Evolutionary conservation across 331 rosid genomes (phyloP), one percentile per base, ranked within the genome.

Genomic region (Erythrophleum ivorense): DNA sequence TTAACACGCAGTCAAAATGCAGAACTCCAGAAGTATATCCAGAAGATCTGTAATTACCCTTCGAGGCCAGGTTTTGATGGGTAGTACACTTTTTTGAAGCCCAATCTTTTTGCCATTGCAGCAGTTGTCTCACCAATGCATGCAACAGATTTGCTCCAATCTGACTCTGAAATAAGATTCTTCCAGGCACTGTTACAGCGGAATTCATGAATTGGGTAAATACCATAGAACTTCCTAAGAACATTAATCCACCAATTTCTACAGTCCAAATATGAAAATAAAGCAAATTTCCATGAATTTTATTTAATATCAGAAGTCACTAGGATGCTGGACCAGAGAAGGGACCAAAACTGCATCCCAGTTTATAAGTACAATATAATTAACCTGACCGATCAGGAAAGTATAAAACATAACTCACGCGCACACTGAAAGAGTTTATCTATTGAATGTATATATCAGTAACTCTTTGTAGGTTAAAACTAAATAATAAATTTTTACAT

Each of bases 41-140:
- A 15, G 24, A 75, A 31, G 55, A 78, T 54, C 78, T 73, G 43
- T 73, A 29, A 82, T 88, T 92, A 94, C 99, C 99, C 98, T 80
- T 96, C 98, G 75, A 96, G 87, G 79, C 99, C 98, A 12, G 99
- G 98, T 66, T 91, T 89, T 45, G 82, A 50, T 57, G 99, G 97
- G 85, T 84, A 82, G 89, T 88, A 90, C 60, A 96, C 95, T 84
- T 94, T 88, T 87, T 67, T 77, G 86, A 96, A 87, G 80, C 98
- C 99, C 79, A 91, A 83, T 71, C 89, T 91, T 85, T 88, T 81
- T 57, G 97, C 94, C 80, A 87, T 91, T 38, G 88, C 84, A 49
- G 97, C 99, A 69, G 99, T 96, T 79, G 98, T 96, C 90, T 94
- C 98, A 15, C 99, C 99, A 78, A 96, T 94, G 88, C 99, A 96